Percentiles rank a stretch among this genome's conserved stretches.
Evolutionary conservation across 140 eudicot genomes (phyloP).

Genomic region (Anethum foeniculum): DNA sequence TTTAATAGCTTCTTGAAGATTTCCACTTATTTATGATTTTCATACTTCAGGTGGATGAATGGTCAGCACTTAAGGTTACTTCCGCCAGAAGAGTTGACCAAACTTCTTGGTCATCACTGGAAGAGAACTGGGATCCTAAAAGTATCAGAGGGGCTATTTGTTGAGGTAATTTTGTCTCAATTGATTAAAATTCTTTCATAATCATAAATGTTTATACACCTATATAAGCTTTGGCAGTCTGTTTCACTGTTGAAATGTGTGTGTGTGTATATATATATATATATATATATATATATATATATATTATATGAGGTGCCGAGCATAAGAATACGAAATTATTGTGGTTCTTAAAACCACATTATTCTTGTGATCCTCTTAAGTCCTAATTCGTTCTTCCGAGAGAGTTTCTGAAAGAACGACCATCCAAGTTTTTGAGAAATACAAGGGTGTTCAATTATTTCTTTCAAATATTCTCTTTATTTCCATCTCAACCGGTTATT

Average conservation of each 20-base stretch:
- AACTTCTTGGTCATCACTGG: constrained; percentile 68
- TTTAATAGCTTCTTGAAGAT: constrained; percentile 14
- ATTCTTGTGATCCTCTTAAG: neutral
- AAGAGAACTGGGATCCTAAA: constrained; percentile 49
- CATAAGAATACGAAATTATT: neutral
- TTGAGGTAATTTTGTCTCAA: constrained; percentile 44
- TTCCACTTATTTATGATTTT: constrained; percentile 2
- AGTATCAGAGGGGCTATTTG: constrained; percentile 56
- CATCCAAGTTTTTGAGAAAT: no score
- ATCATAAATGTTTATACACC: neutral
- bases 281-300: no score
- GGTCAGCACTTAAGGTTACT: constrained; percentile 81
- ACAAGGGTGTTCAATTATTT: no score
- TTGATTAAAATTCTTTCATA: neutral
- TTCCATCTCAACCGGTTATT: no score
- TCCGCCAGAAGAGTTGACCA: constrained; percentile 54
- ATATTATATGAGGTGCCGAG: neutral
- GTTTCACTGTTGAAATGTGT: neutral
- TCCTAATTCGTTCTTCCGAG: no score
- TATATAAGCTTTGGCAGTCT: neutral
- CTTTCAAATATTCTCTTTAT: no score
- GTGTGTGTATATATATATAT: neutral
- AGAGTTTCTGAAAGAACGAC: no score
- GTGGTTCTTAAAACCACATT: neutral
- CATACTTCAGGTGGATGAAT: constrained; percentile 83